A percentile compares a stretch with the other conserved stretches of the same genome.
Evolutionary conservation across 2,329 filamentous ascomycete genomes (phyloP).

Genomic region (Fusarium pininemorale): DNA sequence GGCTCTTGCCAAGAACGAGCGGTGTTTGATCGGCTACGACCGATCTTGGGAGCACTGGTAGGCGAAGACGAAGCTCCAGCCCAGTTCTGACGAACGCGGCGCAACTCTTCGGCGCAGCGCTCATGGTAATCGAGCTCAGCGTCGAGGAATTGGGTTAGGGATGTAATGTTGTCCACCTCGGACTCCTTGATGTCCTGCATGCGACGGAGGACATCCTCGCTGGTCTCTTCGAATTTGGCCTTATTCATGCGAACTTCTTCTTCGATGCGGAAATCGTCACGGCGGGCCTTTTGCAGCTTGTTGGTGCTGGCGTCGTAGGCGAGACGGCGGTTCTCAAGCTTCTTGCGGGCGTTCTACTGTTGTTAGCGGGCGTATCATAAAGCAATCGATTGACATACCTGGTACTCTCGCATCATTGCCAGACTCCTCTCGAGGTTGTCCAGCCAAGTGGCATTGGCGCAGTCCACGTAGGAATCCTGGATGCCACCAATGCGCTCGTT

Average conservation of each 20-base stretch:
- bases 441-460: conserved; percentile 84
- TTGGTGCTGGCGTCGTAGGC: conserved; percentile 89
- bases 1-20: conserved; percentile 56
- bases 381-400: conserved; percentile 64
- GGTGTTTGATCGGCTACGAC: conserved; percentile 59
- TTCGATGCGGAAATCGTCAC: conserved; percentile 91
- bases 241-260: conserved; percentile 92
- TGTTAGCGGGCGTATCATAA: conserved; percentile 12
- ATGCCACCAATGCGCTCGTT: conserved; percentile 88
- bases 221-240: conserved; percentile 95
- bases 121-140: conserved; percentile 92
- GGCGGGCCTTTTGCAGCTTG: conserved; percentile 93
- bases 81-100: conserved; percentile 61
- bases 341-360: conserved; percentile 80
- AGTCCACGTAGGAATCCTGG: conserved; percentile 83
- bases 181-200: conserved; percentile 98
- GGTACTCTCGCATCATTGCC: conserved; percentile 97
- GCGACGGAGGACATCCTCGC: conserved; percentile 86
- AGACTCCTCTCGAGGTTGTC: conserved; percentile 90
- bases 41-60: conserved; percentile 25
- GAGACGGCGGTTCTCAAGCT: conserved; percentile 87
- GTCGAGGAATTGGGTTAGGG: conserved; percentile 84
- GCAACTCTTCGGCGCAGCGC: conserved; percentile 84
- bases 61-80: conserved; percentile 41
- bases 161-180: conserved; percentile 82